Base-by-base conservation (phyloP, 2,329 filamentous ascomycete species). In the Pestalotiopsis sp. region DNA sequence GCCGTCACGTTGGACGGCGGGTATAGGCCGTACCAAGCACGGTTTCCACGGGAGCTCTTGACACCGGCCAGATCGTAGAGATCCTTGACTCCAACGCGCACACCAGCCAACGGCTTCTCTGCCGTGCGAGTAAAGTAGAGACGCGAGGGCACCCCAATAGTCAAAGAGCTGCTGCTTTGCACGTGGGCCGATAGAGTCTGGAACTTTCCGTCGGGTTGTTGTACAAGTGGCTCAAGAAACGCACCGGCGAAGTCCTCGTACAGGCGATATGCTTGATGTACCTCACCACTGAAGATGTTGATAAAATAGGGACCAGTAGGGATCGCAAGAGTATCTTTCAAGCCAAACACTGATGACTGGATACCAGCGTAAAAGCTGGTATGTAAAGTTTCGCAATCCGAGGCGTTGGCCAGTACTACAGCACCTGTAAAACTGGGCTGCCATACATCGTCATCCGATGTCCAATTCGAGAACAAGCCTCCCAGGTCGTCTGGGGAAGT, bases 101-200 rank as follows among this genome's bases (percentile, higher is more conserved):
- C 38, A 3, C 62, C 62, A 1, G 25, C 62, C 11, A 65, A 38
- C 7, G 62, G 62, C 23, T 52, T 45, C n/a, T 20, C 62, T 2
- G 62, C 39, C 6, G 38, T 25, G 13, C 31, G 62, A 7, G 17
- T 36, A 13, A 38, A n/a, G 39, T 65, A 65, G 2, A 65, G 38
- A 1, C 62, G 38, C 17, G n/a, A 25, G 4, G 62, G 62, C n/a
- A 65, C 62, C 11, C 31, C 62, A 20, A 65, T 31, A 17, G 62
- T 41, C 38, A 59, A n/a, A 7, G 45, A 52, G 17, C 14, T n/a
- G 45, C 45, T 52, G 45, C 45, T 52, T n/a, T 52, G 45, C 20
- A 78, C 74, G 56, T 78, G 77, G 3, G 79, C 79, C 0, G 79
- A 80, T 38, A 81, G 69, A 13, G 76, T 67, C 69, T 78, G 76